Base-by-base conservation (phyloP, 805 yeast genomes). In the Cyberlindnera sargentensis region DNA sequence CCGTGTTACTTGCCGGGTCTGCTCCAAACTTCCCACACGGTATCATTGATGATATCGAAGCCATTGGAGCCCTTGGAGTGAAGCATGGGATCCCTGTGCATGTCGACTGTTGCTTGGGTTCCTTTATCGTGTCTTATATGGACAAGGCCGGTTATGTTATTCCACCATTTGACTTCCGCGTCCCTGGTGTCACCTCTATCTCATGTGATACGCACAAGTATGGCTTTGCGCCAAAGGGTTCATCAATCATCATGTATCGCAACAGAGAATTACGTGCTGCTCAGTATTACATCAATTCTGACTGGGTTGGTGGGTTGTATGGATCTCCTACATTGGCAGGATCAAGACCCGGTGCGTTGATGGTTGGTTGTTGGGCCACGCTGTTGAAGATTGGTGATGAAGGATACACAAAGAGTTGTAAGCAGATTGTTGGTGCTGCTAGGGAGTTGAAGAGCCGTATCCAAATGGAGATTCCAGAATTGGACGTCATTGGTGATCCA, bases 131-230 rank as follows among this genome's bases (percentile, higher is more conserved):
- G 36, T 80, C 96, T 2, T 88, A 83, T 57, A 74, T 85, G 67
- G 80, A 77, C 46, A 75, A 76, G 45, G 75, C 88, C 3, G 84
- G 84, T 3, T 70, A 51, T 26, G 66, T 63, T 31, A 41, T 68
- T 6, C 67, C 70, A 31, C 57, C 66, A 9, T 90, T 91, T 65
- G 98, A 93, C 61, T 91, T 91, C 66, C 69, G 91, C 50, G 72
- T 88, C 3, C 83, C 87, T 1, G 93, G 93, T 30, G 98, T 93
- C n/a, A 93, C 98, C 1, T 89, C 97, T 3, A 91, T 91, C 45
- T 86, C 96, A n/a, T 93, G 98, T 66, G 99, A 91, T 62, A 91
- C 99, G n/a, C 99, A 91, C 70, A 91, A 91, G 64, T 91, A 91
- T 59, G 99, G 98, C 1, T 93, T 91, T 71, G 97, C 98, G 7